Evolutionary conservation across 371 early-diverging fungal species (phyloP), one percentile per base, ranked within the genome.

Genomic region (Coemansia sp.): DNA sequence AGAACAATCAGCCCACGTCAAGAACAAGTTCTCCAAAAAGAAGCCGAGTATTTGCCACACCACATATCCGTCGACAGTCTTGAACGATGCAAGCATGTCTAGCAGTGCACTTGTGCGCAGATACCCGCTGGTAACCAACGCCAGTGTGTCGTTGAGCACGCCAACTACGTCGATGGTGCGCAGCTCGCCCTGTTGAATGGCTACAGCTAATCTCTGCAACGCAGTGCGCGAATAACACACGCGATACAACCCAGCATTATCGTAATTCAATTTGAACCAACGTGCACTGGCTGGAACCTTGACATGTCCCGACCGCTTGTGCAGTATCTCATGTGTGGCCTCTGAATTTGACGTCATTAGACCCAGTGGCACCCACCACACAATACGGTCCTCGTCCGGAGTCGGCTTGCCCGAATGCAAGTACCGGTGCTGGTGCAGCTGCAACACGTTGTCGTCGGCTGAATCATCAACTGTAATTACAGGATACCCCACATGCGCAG

Each of bases 401-500:
- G 71, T 82, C 13, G 84, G 77, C 65, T 89, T 84, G 27, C 93
- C 93, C 8, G 89, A 84, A 13, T 89, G 82, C 59, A 95, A 81
- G 82, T 86, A 94, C 0, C 94, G 87, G 59, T 78, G 72, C 73
- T 95, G 94, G 18, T 76, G 72, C 37, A 95, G 78, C 50, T 37
- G 83, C 5, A 64, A 61, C 7, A 66, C 61, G 51, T 63, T 68
- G 27, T 58, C 80, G 31, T 68, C 85, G 60, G 66, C 64, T 26
- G 79, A 74, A 18, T 84, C 85, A 3, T 72, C 72, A 54, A 93
- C 86, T 2, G 85, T 83, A 4, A 95, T 54, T 16, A 94, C 81
- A n/a, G 95, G 95, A 78, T 88, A 91, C 0, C 98, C 99, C 42
- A 87, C 83, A 55, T 87, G 78, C 16, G 84, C 80, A 2, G 95